Percentiles rank a stretch among this genome's conserved stretches.
These are phyloP conservation scores for Penicillium odoratum DNA, from an alignment of 495 filamentous ascomycete species.

Conservation along the genomic window DNA sequence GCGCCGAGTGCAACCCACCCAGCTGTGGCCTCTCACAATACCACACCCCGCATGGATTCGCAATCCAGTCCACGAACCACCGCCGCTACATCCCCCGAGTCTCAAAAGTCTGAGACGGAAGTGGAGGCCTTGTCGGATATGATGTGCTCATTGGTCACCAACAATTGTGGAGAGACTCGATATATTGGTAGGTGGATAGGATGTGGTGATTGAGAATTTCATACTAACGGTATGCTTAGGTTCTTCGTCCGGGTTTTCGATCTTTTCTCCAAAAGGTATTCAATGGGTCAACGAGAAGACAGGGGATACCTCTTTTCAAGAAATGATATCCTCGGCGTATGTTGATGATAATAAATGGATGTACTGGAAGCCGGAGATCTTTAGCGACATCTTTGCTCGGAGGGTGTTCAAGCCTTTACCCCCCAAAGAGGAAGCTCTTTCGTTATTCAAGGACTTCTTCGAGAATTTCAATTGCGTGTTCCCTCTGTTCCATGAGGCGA, in stretches of 20 bases:
- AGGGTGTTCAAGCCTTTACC: constrained; percentile 83
- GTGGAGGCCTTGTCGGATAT: constrained; percentile 93
- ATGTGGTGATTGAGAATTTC: background rate
- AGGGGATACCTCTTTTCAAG: constrained; percentile 89
- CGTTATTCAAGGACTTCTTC: constrained; percentile 88
- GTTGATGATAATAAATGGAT: constrained; percentile 91
- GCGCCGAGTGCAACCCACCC: constrained; percentile 29
- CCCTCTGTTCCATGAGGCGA: constrained; percentile 94
- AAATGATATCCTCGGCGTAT: constrained; percentile 85
- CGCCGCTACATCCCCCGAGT: constrained; percentile 60
- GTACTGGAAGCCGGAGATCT: constrained; percentile 95
- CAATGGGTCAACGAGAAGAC: constrained; percentile 99
- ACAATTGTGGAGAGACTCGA: constrained; percentile 91
- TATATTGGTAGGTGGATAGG: constrained; percentile 74
- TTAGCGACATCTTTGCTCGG: constrained; percentile 86
- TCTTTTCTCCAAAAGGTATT: constrained; percentile 96
- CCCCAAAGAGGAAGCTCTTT: constrained; percentile 74
- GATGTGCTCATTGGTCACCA: constrained; percentile 99
- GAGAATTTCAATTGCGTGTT: constrained; percentile 99
- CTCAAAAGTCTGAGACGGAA: constrained; percentile 63
- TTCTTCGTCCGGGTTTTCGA: constrained; percentile 96
- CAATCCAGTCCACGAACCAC: constrained; percentile 56
- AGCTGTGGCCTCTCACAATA: constrained; percentile 39
- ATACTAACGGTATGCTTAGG: constrained; percentile 39
- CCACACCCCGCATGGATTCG: constrained; percentile 50